phyloP scores from a whole-genome alignment of 2,329 filamentous ascomycete species.

The Ascochyta pisi region DNA sequence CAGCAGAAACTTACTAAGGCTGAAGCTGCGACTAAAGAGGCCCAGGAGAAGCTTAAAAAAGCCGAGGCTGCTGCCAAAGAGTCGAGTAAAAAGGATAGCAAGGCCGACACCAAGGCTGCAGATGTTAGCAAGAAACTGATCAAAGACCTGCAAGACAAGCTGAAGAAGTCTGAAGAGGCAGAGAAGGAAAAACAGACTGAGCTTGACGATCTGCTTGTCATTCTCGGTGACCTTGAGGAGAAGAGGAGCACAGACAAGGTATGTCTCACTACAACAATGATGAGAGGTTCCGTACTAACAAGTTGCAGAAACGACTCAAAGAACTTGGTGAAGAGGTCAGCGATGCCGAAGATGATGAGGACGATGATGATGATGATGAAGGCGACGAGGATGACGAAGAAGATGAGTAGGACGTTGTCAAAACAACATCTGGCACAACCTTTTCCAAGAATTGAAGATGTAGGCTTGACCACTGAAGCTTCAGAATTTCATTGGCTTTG shows the following conservation, averaged over 20 bases:
- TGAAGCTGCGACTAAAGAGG: slow-evolving; percentile 40
- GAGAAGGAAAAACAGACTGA: slow-evolving; percentile 54
- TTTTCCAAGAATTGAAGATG: neutral
- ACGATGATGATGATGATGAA: slow-evolving; percentile 36
- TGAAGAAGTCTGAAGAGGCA: slow-evolving; percentile 44
- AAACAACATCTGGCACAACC: neutral
- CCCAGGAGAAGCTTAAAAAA: slow-evolving; percentile 49
- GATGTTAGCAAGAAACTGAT: slow-evolving; percentile 42
- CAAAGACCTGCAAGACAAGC: slow-evolving; percentile 57
- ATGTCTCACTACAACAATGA: neutral
- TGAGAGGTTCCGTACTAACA: slow-evolving; percentile 20
- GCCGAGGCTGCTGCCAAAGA: slow-evolving; percentile 8
- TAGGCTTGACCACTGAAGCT: neutral
- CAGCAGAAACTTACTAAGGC: slow-evolving; percentile 47
- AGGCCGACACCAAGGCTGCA: slow-evolving; percentile 52
- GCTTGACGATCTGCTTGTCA: slow-evolving; percentile 57
- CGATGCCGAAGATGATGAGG: slow-evolving; percentile 50
- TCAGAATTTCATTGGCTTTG: too few species aligned
- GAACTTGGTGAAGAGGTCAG: slow-evolving; percentile 54
- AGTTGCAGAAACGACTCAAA: slow-evolving; percentile 54
- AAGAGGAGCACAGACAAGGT: slow-evolving; percentile 52
- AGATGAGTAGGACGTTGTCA: neutral
- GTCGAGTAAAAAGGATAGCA: slow-evolving; percentile 13
- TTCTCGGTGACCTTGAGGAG: slow-evolving; percentile 56
- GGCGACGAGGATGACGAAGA: slow-evolving; percentile 27